Percentiles rank a stretch among this genome's conserved stretches.
These are phyloP conservation scores for Trichoderma virens DNA, from an alignment of 495 filamentous ascomycete genomes.

Conservation along the genomic window DNA sequence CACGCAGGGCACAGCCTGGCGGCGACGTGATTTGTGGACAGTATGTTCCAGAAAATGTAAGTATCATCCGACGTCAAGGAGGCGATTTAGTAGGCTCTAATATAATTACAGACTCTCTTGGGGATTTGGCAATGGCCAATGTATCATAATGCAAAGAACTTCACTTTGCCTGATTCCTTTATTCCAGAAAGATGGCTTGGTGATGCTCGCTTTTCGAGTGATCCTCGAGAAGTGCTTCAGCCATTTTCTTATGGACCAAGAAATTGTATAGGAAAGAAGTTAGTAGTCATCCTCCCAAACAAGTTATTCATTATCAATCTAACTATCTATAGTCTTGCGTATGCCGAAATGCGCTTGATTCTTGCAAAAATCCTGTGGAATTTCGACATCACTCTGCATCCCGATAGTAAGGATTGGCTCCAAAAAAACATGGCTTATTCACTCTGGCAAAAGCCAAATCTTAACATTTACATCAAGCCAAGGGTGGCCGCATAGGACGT, in stretches of 20 bases:
- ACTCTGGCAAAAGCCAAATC: slow-evolving; percentile 21
- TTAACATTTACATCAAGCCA: slow-evolving; percentile 11
- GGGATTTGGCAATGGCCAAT: slow-evolving; percentile 42
- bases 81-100: background rate
- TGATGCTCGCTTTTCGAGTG: slow-evolving; percentile 34
- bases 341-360: slow-evolving; percentile 30
- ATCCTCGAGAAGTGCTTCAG: slow-evolving; percentile 40
- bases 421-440: slow-evolving; percentile 16
- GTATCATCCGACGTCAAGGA: slow-evolving; percentile 8
- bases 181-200: slow-evolving; percentile 45
- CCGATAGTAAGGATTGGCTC: slow-evolving; percentile 17
- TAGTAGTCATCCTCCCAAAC: slow-evolving; percentile 18
- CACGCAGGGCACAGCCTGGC: slow-evolving; percentile 35
- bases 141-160: slow-evolving; percentile 22
- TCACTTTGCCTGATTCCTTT: slow-evolving; percentile 33
- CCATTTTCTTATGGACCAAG: slow-evolving; percentile 52
- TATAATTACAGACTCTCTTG: slow-evolving; percentile 35
- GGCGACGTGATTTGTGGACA: slow-evolving; percentile 42
- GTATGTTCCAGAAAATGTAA: slow-evolving; percentile 36
- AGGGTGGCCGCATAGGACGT: no score
- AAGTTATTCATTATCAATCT: background rate
- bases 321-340: slow-evolving; percentile 24
- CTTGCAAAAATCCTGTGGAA: slow-evolving; percentile 32
- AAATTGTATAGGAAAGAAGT: slow-evolving; percentile 55
- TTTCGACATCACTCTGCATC: slow-evolving; percentile 12